Evolutionary conservation across 441 rosid species (phyloP).

Genomic region (Cnidoscolus chayamansa): DNA sequence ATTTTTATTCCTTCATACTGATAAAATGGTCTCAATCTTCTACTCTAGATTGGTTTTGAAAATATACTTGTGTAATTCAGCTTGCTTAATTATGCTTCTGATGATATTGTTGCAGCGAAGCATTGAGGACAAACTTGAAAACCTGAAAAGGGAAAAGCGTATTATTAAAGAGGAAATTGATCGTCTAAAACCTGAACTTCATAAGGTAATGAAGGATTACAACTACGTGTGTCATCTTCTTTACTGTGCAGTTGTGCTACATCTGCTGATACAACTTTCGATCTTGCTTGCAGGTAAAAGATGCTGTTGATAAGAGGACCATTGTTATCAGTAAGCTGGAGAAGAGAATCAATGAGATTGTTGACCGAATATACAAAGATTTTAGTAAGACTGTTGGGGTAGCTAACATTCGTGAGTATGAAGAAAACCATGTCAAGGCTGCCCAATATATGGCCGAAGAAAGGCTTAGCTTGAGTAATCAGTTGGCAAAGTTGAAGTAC

Average conservation of each 20-base stretch:
- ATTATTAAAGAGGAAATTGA: constrained; percentile 65
- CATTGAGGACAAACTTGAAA: constrained; percentile 78
- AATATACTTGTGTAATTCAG: neutral
- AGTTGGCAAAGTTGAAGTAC: constrained; percentile 92
- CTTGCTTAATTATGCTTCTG: constrained; percentile 7
- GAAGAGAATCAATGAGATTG: constrained; percentile 88
- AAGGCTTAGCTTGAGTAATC: constrained; percentile 87
- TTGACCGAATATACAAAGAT: constrained; percentile 71
- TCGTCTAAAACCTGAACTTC: constrained; percentile 61
- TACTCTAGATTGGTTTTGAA: constrained; percentile 2
- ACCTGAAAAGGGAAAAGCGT: constrained; percentile 71
- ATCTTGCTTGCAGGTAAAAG: constrained; percentile 55
- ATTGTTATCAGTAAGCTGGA: constrained; percentile 69
- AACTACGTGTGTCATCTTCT: constrained; percentile 4
- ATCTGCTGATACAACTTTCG: constrained; percentile 19
- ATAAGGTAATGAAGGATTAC: constrained; percentile 49
- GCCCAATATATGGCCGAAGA: constrained; percentile 90
- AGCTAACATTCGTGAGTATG: constrained; percentile 93
- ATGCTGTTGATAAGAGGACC: constrained; percentile 59
- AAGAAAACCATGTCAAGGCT: constrained; percentile 93
- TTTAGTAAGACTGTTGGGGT: constrained; percentile 87
- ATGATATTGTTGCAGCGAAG: constrained; percentile 58
- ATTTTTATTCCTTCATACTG: neutral
- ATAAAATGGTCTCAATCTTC: neutral
- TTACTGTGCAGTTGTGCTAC: neutral